A percentile compares a stretch with the other conserved stretches of the same genome.
Conservation (phyloP, 352 stramenopile species). For the Aphanomyces euteiches region DNA sequence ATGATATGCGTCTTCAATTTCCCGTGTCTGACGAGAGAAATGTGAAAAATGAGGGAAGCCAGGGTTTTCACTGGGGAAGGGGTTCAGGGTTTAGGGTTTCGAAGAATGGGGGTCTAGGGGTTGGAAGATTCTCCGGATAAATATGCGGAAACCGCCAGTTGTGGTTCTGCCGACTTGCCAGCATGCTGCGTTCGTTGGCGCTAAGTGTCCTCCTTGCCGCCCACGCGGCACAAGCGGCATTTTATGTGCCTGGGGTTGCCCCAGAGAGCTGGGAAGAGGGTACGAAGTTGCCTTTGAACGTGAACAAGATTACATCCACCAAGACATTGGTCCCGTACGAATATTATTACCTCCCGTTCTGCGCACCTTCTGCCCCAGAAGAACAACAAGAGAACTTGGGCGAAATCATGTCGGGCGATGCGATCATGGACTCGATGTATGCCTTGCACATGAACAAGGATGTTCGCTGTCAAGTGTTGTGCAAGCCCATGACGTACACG, state of each 20-base stretch:
- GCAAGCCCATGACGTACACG: slow-evolving; percentile 82
- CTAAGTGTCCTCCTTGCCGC: background rate
- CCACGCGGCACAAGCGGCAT: slow-evolving; percentile 43
- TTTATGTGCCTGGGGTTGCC: slow-evolving; percentile 83
- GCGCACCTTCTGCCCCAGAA: slow-evolving; percentile 70
- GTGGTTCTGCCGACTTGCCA: too few relatives aligned
- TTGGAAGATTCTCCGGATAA: too few relatives aligned
- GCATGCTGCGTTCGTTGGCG: too few relatives aligned
- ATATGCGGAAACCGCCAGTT: too few relatives aligned
- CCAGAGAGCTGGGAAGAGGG: slow-evolving; percentile 76
- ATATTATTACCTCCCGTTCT: slow-evolving; percentile 98
- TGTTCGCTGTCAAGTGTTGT: slow-evolving; percentile 86
- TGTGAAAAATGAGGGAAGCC: too few relatives aligned
- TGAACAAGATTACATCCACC: slow-evolving; percentile 97
- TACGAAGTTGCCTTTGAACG: slow-evolving; percentile 89
- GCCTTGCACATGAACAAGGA: slow-evolving; percentile 87
- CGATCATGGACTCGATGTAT: slow-evolving; percentile 90
- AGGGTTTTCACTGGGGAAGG: too few relatives aligned
- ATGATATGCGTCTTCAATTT: too few relatives aligned
- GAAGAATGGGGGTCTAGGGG: too few relatives aligned
- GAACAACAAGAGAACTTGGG: slow-evolving; percentile 89
- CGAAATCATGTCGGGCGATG: slow-evolving; percentile 89
- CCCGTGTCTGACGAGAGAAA: too few relatives aligned
- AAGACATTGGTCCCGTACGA: slow-evolving; percentile 98
- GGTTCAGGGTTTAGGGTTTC: too few relatives aligned